A percentile compares a stretch with the other conserved stretches of the same genome.
Conservation (phyloP, 768 basidiomycete genomes). For the Tricholoma hemisulphureum region DNA sequence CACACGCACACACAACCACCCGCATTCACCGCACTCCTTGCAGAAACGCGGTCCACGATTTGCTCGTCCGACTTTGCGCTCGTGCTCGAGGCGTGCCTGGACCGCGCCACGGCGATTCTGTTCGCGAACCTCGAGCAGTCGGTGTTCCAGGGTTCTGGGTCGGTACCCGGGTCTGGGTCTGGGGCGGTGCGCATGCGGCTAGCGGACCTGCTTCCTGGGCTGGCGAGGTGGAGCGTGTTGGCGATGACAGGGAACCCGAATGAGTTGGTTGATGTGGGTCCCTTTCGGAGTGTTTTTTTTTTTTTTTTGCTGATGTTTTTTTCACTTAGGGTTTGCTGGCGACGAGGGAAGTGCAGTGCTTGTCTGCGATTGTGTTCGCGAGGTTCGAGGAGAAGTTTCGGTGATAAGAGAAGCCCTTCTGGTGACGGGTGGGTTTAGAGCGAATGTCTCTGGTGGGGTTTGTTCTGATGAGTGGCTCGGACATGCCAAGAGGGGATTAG, state of each 20-base stretch:
- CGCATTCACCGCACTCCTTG: slow-evolving; percentile 61
- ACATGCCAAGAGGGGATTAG: too few relatives aligned
- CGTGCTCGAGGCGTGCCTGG: slow-evolving; percentile 73
- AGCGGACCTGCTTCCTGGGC: slow-evolving; percentile 76
- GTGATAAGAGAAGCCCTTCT: slow-evolving; percentile 2
- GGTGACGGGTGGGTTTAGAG: background rate
- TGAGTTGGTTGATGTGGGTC: slow-evolving; percentile 78
- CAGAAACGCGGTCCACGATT: slow-evolving; percentile 65
- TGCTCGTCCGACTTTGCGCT: slow-evolving; percentile 65
- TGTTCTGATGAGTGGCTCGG: too few relatives aligned
- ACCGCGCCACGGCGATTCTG: slow-evolving; percentile 63
- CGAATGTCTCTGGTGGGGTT: background rate
- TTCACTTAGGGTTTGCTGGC: slow-evolving; percentile 54
- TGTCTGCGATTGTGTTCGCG: slow-evolving; percentile 73
- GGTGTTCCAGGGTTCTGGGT: slow-evolving; percentile 46
- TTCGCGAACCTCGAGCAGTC: slow-evolving; percentile 62
- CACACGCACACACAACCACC: slow-evolving; percentile 32
- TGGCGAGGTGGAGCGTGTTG: slow-evolving; percentile 74
- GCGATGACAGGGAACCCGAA: slow-evolving; percentile 71
- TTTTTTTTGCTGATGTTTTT: background rate
- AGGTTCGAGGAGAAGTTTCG: slow-evolving; percentile 59
- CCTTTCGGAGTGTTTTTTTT: background rate
- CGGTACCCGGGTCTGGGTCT: slow-evolving; percentile 22
- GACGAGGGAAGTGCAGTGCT: slow-evolving; percentile 59
- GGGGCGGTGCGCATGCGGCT: slow-evolving; percentile 60